Evolutionary conservation across 2,329 filamentous ascomycete species (phyloP), one percentile per base, ranked within the genome.

Genomic region (Parascedosporium putredinis): DNA sequence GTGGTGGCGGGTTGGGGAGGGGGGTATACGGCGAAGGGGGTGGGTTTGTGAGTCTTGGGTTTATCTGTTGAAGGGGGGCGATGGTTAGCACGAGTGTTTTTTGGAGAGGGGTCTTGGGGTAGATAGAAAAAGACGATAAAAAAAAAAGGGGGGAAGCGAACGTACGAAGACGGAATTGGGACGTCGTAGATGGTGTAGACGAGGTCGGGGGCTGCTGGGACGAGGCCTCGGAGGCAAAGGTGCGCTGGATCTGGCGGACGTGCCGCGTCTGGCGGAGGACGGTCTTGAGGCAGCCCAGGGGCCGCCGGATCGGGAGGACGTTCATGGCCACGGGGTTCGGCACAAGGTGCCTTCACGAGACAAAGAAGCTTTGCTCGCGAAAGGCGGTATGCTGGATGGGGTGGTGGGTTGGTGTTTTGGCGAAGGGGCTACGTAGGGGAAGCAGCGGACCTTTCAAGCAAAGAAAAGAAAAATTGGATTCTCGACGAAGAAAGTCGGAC

Each of bases 261-360:
- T 74, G 74, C 54, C 79, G 71, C 44, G 75, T 67, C 60, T 78
- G 74, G 55, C 82, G 73, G 58, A 88, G 62, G 33, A 79, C 68
- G 25, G 78, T 71, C 67, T 85, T 86, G 63, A 86, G 79, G 67
- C 80, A 83, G 73, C 79, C 78, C 61, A 86, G 67, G 54, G 85
- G 84, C 77, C 84, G 81, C 67, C 78, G 68, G 60, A 75, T 60
- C 53, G 75, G 67, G 56, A 78, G 72, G 56, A 77, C 73, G 74
- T 87, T 88, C 72, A 75, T 79, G 55, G 60, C 68, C 59, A 53
- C 50, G 53, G 52, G 42, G 20, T 46, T 52, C 36, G 47, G 33
- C 24, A 25, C 12, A 31, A 18, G 18, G 16, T 31, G 33, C 27
- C 23, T 9, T 12, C 12, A 25, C 23, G n/a, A 20, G 31, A 12